Evolutionary conservation across 2,329 filamentous ascomycete species (phyloP).

Genomic region (Bipolaris oryzae): DNA sequence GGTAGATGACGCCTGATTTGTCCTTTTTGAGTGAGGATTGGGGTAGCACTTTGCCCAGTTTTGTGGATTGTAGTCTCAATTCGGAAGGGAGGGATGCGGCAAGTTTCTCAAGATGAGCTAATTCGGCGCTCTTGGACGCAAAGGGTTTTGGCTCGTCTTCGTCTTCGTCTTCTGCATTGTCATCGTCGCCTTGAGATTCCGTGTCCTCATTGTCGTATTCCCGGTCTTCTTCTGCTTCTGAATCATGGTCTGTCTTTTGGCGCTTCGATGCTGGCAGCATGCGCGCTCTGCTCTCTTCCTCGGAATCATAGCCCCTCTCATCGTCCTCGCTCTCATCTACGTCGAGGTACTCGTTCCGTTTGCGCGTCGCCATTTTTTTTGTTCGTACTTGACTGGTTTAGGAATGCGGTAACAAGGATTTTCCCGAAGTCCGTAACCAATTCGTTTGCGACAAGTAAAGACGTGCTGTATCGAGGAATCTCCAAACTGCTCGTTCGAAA

Average conservation of each 20-base stretch:
- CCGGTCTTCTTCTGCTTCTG: slow-evolving; percentile 25
- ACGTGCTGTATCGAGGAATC: not conserved
- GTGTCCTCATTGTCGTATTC: slow-evolving; percentile 30
- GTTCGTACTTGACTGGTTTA: not conserved
- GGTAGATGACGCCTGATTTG: slow-evolving; percentile 80
- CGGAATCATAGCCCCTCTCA: slow-evolving; percentile 66
- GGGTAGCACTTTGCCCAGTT: slow-evolving; percentile 28
- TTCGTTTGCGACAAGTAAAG: not conserved
- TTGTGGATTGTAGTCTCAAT: slow-evolving; percentile 45
- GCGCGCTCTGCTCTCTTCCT: slow-evolving; percentile 70
- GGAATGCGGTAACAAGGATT: no score
- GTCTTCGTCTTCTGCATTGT: slow-evolving; percentile 18
- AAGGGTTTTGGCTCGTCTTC: slow-evolving; percentile 33
- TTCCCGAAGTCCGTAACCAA: not conserved
- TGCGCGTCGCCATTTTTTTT: slow-evolving; percentile 66
- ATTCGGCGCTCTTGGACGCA: slow-evolving; percentile 38
- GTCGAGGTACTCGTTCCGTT: slow-evolving; percentile 74
- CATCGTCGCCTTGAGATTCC: slow-evolving; percentile 32
- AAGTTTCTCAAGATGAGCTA: slow-evolving; percentile 40
- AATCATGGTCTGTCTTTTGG: slow-evolving; percentile 61
- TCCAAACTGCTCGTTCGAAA: slow-evolving; percentile 15
- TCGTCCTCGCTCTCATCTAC: slow-evolving; percentile 54
- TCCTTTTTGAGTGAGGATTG: slow-evolving; percentile 64
- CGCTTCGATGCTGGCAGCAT: slow-evolving; percentile 64
- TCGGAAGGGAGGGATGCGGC: slow-evolving; percentile 37